Conservation (phyloP, 768 basidiomycete genomes). For the Cystobasidiopsis lactophilus region DNA sequence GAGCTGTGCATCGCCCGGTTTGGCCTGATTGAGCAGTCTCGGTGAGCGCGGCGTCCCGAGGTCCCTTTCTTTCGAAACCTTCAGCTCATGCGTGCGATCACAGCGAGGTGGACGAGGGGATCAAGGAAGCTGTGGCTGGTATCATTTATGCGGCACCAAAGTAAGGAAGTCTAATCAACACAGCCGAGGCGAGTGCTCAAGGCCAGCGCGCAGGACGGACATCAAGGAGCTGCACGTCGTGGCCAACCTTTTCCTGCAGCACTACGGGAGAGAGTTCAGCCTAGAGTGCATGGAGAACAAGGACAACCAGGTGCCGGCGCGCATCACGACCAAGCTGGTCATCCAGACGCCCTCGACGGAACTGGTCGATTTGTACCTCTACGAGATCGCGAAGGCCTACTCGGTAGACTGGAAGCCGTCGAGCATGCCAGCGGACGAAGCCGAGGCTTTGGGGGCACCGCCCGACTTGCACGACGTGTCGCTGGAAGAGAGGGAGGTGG, state of each 20-base stretch:
- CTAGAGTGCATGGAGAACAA: slow-evolving; percentile 66
- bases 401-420: neutral
- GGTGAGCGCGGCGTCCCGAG: neutral
- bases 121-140: slow-evolving; percentile 63
- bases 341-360: slow-evolving; percentile 2
- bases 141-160: slow-evolving; percentile 79
- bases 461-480: neutral
- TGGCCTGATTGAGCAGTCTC: slow-evolving; percentile 45
- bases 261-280: slow-evolving; percentile 80
- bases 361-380: slow-evolving; percentile 8
- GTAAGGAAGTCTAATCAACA: slow-evolving; percentile 53
- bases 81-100: neutral
- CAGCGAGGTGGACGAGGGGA: slow-evolving; percentile 66
- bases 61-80: too few relatives aligned
- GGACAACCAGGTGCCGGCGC: slow-evolving; percentile 54
- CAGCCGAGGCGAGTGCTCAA: neutral
- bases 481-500: neutral
- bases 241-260: slow-evolving; percentile 85
- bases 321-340: slow-evolving; percentile 27
- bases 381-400: slow-evolving; percentile 12
- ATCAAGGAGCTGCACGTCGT: slow-evolving; percentile 42
- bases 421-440: neutral
- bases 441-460: neutral
- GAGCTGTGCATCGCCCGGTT: slow-evolving; percentile 86
- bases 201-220: slow-evolving; percentile 9